These are phyloP conservation scores for Sporothrix pallida DNA, from an alignment of 2,329 filamentous ascomycete genomes.

Conservation along the genomic window DNA sequence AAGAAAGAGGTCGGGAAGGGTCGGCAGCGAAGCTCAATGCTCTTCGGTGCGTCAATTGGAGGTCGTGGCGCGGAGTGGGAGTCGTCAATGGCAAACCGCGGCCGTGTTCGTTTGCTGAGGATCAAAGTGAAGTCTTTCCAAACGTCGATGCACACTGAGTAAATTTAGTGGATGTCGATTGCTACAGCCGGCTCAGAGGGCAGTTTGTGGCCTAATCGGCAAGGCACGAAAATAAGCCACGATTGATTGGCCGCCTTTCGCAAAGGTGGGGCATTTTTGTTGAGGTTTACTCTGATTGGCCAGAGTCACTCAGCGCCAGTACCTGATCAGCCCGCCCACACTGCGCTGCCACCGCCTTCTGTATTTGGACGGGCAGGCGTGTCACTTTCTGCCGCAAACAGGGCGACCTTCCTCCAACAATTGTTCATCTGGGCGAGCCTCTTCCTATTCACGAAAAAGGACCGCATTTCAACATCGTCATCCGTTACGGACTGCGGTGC, in stretches of 20 bases:
- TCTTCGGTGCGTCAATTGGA: conserved; percentile 3
- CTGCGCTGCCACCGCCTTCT: conserved; percentile 31
- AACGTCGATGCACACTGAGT: background rate
- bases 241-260: conserved; percentile 31
- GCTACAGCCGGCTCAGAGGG: conserved; percentile 1
- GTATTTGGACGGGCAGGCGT: background rate
- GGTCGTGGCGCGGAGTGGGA: conserved; percentile 5
- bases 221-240: conserved; percentile 36
- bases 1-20: background rate
- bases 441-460: background rate
- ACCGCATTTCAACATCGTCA: background rate
- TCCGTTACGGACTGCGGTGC: conserved; percentile 3
- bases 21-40: background rate
- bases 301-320: no score
- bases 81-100: conserved; percentile 32
- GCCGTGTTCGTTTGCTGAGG: conserved; percentile 9
- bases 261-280: background rate
- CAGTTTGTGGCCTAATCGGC: conserved; percentile 32
- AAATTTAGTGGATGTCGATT: conserved; percentile 27
- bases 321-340: background rate
- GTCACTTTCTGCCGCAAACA: conserved; percentile 24
- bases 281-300: background rate
- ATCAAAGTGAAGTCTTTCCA: background rate
- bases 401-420: background rate
- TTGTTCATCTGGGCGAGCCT: background rate